phyloP scores from a whole-genome alignment of 2,329 filamentous ascomycete species.

The Colletotrichum coccodes region DNA sequence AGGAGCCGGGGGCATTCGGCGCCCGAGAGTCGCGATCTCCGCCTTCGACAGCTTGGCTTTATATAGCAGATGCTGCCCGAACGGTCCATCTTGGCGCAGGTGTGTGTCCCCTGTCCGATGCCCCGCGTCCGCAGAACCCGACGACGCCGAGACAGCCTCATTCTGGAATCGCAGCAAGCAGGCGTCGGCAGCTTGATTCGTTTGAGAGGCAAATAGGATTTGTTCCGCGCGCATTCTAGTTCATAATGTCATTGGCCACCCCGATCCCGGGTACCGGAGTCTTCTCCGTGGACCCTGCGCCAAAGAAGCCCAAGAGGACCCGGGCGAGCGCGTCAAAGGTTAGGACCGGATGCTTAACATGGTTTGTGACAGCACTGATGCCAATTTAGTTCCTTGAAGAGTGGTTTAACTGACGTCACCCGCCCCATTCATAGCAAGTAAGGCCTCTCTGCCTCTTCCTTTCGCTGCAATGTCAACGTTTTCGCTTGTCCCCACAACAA shows the following conservation, averaged over 20 bases:
- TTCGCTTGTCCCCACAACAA: neutral
- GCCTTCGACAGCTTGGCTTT: neutral
- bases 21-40: constrained; percentile 8
- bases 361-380: constrained; percentile 31
- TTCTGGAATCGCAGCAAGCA: neutral
- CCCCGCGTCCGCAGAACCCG: constrained; percentile 14
- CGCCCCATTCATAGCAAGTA: constrained; percentile 23
- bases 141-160: neutral
- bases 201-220: neutral
- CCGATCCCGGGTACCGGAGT: constrained; percentile 25
- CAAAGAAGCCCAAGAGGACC: constrained; percentile 20
- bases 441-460: constrained; percentile 9
- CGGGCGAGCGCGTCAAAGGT: constrained; percentile 28
- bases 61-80: constrained; percentile 19
- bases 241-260: constrained; percentile 20
- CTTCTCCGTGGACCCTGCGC: constrained; percentile 16
- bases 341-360: constrained; percentile 32
- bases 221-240: neutral
- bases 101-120: constrained; percentile 2
- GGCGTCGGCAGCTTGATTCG: neutral
- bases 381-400: constrained; percentile 14
- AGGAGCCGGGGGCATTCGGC: neutral
- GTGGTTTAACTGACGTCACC: constrained; percentile 2
- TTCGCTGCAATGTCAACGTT: neutral
- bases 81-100: constrained; percentile 13